A percentile compares a stretch with the other conserved stretches of the same genome.
Evolutionary conservation across 1,139 yeast species (phyloP).

Genomic region (Yamadazyma atlantica): DNA sequence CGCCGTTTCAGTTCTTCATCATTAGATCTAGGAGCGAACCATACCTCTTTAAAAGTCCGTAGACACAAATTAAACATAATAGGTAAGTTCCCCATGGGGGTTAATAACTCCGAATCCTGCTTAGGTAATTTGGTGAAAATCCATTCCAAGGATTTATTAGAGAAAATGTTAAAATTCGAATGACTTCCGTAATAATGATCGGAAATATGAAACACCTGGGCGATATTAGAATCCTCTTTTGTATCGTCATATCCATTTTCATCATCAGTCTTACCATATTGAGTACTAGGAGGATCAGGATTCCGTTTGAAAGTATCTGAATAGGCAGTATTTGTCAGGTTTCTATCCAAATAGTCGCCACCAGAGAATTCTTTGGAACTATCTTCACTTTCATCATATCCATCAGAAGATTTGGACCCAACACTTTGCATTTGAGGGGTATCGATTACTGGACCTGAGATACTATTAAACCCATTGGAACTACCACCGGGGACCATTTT

Average conservation of each 20-base stretch:
- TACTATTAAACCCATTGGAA: too few relatives aligned
- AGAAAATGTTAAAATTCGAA: conserved; percentile 17
- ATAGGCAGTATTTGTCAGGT: too few relatives aligned
- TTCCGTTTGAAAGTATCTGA: too few relatives aligned
- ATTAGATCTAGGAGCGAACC: conserved; percentile 34
- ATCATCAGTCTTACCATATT: background rate
- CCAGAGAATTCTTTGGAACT: background rate
- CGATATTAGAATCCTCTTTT: background rate
- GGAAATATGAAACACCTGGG: conserved; percentile 5
- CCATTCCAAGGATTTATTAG: conserved; percentile 20
- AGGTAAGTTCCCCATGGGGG: conserved; percentile 35
- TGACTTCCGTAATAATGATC: conserved; percentile 20
- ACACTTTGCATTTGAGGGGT: too few relatives aligned
- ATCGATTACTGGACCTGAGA: too few relatives aligned
- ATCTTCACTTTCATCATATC: background rate
- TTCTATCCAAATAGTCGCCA: background rate
- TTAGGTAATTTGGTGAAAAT: conserved; percentile 12
- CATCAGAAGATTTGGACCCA: background rate
- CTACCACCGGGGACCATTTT: conserved; percentile 4
- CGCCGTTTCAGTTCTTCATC: conserved; percentile 21
- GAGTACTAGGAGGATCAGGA: background rate
- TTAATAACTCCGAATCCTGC: conserved; percentile 16
- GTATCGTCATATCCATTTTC: background rate
- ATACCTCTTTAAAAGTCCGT: conserved; percentile 23
- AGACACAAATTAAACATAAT: conserved; percentile 24